These are phyloP conservation scores for Penicillium sp. DNA, from an alignment of 2,329 filamentous ascomycete genomes.

Conservation along the genomic window DNA sequence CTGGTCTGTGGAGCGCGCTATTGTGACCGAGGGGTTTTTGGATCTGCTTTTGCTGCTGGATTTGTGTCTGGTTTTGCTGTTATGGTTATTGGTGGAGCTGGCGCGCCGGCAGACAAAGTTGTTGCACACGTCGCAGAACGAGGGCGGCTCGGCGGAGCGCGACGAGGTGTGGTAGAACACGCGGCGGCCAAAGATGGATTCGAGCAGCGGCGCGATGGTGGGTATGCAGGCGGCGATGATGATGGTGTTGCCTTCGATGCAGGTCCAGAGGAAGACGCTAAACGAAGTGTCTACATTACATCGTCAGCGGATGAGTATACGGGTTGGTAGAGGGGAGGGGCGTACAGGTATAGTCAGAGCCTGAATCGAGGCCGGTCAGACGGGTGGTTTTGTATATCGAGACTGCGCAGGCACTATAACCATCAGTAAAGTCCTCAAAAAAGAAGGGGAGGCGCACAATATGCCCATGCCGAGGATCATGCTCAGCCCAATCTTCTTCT, in stretches of 20 bases:
- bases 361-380: conserved; percentile 23
- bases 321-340: not conserved
- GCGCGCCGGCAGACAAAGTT: not conserved
- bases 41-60: not conserved
- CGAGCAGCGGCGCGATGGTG: conserved; percentile 12
- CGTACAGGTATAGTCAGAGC: conserved; percentile 14
- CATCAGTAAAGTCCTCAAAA: not conserved
- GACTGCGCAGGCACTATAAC: conserved; percentile 27
- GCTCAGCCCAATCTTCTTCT: conserved; percentile 28
- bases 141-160: not conserved
- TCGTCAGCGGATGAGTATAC: not conserved
- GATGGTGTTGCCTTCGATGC: conserved; percentile 14
- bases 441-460: conserved; percentile 19
- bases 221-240: conserved; percentile 15
- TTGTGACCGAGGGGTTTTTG: not conserved
- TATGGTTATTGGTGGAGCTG: not conserved
- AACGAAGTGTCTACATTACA: conserved; percentile 1
- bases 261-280: conserved; percentile 13
- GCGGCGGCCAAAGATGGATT: conserved; percentile 9
- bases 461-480: conserved; percentile 28
- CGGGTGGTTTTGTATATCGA: conserved; percentile 32
- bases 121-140: not conserved
- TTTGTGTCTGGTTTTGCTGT: not conserved
- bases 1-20: not conserved
- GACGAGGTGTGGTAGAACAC: conserved; percentile 8